Evolutionary conservation across 1,284 basidiomycete genomes (phyloP), one percentile per base, ranked within the genome.

Genomic region (Volvariella volvacea): DNA sequence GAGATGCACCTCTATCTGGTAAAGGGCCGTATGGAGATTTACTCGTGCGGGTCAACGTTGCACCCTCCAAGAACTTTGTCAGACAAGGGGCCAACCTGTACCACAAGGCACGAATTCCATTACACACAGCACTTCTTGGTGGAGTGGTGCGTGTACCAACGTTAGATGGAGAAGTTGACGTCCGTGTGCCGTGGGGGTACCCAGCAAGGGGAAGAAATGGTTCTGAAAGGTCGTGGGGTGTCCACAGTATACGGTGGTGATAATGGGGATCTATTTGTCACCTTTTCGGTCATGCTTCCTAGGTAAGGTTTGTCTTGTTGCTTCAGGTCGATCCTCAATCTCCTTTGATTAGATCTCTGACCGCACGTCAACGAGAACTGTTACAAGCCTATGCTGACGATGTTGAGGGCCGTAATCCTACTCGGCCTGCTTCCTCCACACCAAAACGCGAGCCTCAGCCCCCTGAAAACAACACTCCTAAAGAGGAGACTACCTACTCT

Each of bases 161-260:
- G 19, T 71, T 99, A 21, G 94, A 99, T 53, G 92, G 94, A 34
- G 91, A 96, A 44, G 93, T 98, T 7, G 93, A 98, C 50, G 91
- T 99, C 41, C 86, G 91, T 49, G 82, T 99, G 41, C 92, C 94
- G n/a, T 39, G 74, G 77, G 28, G 95, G 96, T 38, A 98, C 96
- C 2, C 95, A 99, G 65, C 91, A 89, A 56, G 94, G 93, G 15
- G 92, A 99, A 67, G 93, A 98, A 65, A 95, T 96, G 78, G 87
- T 97, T 12, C 67, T 99, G 55, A 90, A 89, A 67, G 85, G 86
- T 25, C 83, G 91, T 48, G 96, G 96, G 32, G 83, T 98, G 37
- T 73, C 83, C 45, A 76, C 78, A 39, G 73, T 89, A 12, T 78
- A 78, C 61, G 78, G 78, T 41, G 68, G 72, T 43, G 76, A 77